phyloP scores from a whole-genome alignment of 257 asterid genomes.

The Mentha longifolia region DNA sequence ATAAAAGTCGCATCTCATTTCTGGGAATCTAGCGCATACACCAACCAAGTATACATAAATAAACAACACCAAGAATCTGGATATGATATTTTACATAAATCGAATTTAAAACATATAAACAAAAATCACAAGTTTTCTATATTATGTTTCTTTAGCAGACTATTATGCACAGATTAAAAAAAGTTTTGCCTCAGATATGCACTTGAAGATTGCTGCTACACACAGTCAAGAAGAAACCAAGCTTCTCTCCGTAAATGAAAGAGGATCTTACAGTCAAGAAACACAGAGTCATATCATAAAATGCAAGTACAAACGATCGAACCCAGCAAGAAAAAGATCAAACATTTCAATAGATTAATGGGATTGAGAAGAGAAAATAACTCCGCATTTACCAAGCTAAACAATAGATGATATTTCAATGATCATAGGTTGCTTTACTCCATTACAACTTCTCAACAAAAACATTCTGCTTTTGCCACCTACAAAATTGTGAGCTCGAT shows the following conservation, averaged over 20 bases:
- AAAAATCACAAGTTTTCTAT: not conserved
- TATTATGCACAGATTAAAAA: not conserved
- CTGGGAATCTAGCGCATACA: not conserved
- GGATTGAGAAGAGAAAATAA: not conserved
- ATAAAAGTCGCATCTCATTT: not conserved
- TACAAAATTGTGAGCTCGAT: slow-evolving; percentile 21
- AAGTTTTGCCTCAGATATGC: not conserved
- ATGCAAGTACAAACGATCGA: not conserved
- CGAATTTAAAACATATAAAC: not conserved
- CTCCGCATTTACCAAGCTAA: slow-evolving; percentile 1
- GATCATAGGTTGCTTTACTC: slow-evolving; percentile 3
- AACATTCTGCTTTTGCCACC: slow-evolving; percentile 25
- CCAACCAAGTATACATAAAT: not conserved
- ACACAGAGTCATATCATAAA: not conserved
- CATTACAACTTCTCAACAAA: slow-evolving; percentile 26
- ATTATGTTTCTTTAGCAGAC: not conserved
- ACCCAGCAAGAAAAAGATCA: not conserved
- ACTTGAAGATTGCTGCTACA: not conserved
- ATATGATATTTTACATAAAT: not conserved
- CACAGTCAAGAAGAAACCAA: not conserved
- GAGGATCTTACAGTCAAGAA: not conserved
- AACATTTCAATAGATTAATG: not conserved
- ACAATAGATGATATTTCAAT: slow-evolving; percentile 15
- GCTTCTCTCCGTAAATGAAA: not conserved
- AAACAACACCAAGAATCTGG: not conserved